Evolutionary conservation across 306 rosid genomes (phyloP), one percentile per base, ranked within the genome.

Genomic region (Erythrophleum fordii): DNA sequence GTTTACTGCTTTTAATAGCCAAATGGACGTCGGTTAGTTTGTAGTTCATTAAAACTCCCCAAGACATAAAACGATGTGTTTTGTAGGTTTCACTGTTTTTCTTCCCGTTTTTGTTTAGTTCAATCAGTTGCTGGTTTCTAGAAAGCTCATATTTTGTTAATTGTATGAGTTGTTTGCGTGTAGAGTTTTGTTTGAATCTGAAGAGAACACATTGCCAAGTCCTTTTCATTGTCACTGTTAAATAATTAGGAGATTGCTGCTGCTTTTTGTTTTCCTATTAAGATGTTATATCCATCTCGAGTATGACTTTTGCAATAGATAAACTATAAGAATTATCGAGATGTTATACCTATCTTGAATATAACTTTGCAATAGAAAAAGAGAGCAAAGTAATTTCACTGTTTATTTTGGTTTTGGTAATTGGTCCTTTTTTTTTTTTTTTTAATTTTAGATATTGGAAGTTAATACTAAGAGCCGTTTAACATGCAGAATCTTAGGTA

Each of bases 401-500:
- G 46, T 56, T 73, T 66, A 48, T 64, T 72, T 49, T 70, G 60
- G 18, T 71, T 69, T 35, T 34, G 42, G 23, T 73, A 35, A 25
- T 48, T 59, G n/a, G n/a, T 53, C 75, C 61, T n/a, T 52, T 37
- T 35, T 41, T n/a, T 65, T 84, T 11, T 60, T 18, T 73, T 85
- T 23, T 49, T 25, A 11, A 42, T 82, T 68, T 62, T 69, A 91
- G 99, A 87, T 91, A 78, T 81, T 92, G 88, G 84, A 89, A 85
- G 91, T 86, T 81, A 91, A 93, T 61, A 77, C 65, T n/a, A 81
- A 62, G n/a, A n/a, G n/a, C n/a, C n/a, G n/a, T n/a, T n/a, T n/a
- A n/a, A n/a, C n/a, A n/a, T n/a, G n/a, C n/a, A n/a, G n/a, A n/a
- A n/a, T n/a, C n/a, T n/a, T n/a, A n/a, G n/a, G n/a, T n/a, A n/a